phyloP scores from a whole-genome alignment of 2,329 filamentous ascomycete genomes.

The Davidsoniella neocaledoniae region DNA sequence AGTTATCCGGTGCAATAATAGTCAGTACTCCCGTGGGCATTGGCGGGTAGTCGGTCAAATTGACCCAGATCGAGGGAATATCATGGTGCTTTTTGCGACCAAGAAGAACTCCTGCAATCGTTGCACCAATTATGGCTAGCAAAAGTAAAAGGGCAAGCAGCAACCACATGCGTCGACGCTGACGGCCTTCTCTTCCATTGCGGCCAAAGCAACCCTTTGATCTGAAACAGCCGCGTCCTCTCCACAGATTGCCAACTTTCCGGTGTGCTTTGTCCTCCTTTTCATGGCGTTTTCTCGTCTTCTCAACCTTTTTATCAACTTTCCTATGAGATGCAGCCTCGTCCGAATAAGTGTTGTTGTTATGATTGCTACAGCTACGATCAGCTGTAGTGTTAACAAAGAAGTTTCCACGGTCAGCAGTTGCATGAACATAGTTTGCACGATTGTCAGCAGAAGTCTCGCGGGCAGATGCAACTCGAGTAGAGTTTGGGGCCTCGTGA shows the following conservation, averaged over 20 bases:
- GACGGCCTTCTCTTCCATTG: conserved; percentile 37
- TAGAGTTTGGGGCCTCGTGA: too few species aligned
- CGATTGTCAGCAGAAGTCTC: conserved; percentile 21
- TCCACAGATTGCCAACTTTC: conserved; percentile 34
- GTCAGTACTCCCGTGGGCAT: conserved; percentile 74
- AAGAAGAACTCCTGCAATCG: conserved; percentile 35
- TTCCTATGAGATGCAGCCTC: conserved; percentile 21
- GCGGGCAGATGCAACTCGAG: too few species aligned
- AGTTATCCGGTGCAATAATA: conserved; percentile 55
- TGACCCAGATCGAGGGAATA: conserved; percentile 49
- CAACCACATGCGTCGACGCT: conserved; percentile 42
- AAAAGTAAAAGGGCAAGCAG: conserved; percentile 40
- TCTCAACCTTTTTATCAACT: conserved; percentile 2
- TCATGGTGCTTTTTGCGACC: background rate
- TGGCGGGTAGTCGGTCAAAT: conserved; percentile 70
- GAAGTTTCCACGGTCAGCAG: too few species aligned
- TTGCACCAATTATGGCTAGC: conserved; percentile 33
- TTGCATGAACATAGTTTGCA: conserved; percentile 21
- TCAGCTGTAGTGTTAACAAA: too few species aligned
- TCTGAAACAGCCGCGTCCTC: conserved; percentile 38
- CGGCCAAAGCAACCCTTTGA: conserved; percentile 49
- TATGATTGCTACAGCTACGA: too few species aligned
- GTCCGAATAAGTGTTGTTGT: too few species aligned
- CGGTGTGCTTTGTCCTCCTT: conserved; percentile 41
- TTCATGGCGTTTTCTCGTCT: conserved; percentile 36